A percentile compares a stretch with the other conserved stretches of the same genome.
Conservation (phyloP, 306 rosid genomes). For the Potentilla sterilis region DNA sequence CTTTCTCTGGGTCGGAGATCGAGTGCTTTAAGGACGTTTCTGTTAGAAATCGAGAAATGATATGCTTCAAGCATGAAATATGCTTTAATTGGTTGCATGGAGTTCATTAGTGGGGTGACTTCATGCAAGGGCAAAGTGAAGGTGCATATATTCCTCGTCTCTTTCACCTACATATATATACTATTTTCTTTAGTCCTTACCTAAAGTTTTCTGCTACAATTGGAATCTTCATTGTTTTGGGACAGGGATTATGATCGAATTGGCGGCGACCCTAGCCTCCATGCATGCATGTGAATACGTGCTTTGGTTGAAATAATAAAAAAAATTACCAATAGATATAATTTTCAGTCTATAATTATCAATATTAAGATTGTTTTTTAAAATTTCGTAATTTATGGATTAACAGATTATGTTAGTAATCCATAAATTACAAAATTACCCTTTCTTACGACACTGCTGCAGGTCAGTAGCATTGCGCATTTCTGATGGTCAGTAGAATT, state of each 20-base stretch:
- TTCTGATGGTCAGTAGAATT: no score
- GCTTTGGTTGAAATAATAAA: no score
- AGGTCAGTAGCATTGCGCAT: no score
- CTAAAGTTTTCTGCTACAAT: background rate
- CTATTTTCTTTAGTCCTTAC: background rate
- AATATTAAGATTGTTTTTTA: no score
- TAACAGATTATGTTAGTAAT: no score
- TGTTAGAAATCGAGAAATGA: background rate
- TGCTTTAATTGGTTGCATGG: conserved; percentile 17
- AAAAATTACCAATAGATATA: no score
- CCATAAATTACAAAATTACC: no score
- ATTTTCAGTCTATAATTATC: no score
- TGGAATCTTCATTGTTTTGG: background rate
- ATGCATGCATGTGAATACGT: no score
- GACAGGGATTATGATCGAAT: background rate
- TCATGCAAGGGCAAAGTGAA: conserved; percentile 28
- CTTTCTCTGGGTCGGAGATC: no score
- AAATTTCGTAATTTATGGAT: no score
- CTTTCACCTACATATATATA: conserved; percentile 1
- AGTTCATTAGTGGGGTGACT: conserved; percentile 3
- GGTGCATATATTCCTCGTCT: conserved; percentile 25
- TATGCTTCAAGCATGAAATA: conserved; percentile 12
- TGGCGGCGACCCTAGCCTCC: background rate
- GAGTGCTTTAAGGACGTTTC: background rate
- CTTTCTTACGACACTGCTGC: no score